phyloP scores from a whole-genome alignment of 2,329 filamentous ascomycete genomes.

The Epichloe festucae region DNA sequence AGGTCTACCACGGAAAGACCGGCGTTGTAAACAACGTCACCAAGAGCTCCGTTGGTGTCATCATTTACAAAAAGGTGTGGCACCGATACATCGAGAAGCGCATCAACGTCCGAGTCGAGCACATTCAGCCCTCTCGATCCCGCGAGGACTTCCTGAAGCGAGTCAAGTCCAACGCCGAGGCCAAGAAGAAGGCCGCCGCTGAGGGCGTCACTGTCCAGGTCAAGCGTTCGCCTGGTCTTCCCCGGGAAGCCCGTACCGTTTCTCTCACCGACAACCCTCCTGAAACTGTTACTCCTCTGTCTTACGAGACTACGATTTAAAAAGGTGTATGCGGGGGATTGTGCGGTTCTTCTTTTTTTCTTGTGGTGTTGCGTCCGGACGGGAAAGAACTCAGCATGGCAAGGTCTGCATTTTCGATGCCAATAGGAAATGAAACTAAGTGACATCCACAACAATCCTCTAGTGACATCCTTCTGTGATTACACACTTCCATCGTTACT shows the following conservation, averaged over 20 bases:
- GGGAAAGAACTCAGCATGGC: slow-evolving; percentile 31
- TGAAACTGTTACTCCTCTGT: slow-evolving; percentile 79
- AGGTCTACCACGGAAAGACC: slow-evolving; percentile 99
- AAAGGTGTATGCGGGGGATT: slow-evolving; percentile 12
- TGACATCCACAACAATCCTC: slow-evolving; percentile 17
- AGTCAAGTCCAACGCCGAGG: slow-evolving; percentile 90
- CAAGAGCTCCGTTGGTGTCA: slow-evolving; percentile 94
- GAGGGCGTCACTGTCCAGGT: slow-evolving; percentile 78
- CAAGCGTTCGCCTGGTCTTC: slow-evolving; percentile 76
- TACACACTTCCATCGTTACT: neutral
- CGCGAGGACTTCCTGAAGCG: slow-evolving; percentile 92
- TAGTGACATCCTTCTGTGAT: neutral
- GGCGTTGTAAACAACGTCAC: slow-evolving; percentile 98
- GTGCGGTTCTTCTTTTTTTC: slow-evolving; percentile 22
- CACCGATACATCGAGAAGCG: slow-evolving; percentile 99
- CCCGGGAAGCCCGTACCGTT: slow-evolving; percentile 70
- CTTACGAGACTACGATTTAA: slow-evolving; percentile 99
- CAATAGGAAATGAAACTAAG: slow-evolving; percentile 26
- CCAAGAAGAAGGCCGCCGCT: slow-evolving; percentile 86
- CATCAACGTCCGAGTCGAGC: slow-evolving; percentile 97
- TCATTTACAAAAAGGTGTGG: slow-evolving; percentile 99
- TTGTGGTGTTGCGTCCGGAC: slow-evolving; percentile 30
- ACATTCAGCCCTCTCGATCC: slow-evolving; percentile 87
- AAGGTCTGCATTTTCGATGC: slow-evolving; percentile 30
- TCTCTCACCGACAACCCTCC: slow-evolving; percentile 71